Evolutionary conservation across 116 monocot genomes (phyloP).

Genomic region (Papilionanthe hybrid): DNA sequence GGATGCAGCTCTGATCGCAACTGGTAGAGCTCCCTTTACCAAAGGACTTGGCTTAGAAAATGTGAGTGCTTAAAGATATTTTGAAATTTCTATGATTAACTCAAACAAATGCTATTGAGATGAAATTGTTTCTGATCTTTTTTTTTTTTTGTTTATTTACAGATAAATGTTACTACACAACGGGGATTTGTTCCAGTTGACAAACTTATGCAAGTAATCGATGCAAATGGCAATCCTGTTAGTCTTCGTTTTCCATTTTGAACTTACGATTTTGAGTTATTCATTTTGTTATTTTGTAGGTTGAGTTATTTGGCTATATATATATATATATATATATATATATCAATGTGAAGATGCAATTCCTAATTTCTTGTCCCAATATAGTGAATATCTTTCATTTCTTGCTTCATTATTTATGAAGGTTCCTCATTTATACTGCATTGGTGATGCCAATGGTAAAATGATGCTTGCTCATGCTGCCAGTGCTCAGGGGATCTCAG

Average conservation of each 20-base stretch:
- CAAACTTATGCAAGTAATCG: slow-evolving; percentile 84
- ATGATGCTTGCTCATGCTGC: slow-evolving; percentile 99
- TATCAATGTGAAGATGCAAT: neutral
- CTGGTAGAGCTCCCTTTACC: slow-evolving; percentile 96
- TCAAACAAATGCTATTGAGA: neutral
- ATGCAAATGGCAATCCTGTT: slow-evolving; percentile 71
- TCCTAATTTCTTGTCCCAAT: neutral
- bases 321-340: neutral
- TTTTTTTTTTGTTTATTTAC: neutral
- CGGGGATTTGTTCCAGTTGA: slow-evolving; percentile 96
- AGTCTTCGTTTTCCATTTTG: slow-evolving; percentile 13
- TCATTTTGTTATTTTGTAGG: neutral
- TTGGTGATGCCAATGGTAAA: slow-evolving; percentile 98
- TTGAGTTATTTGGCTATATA: neutral
- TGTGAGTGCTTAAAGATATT: slow-evolving; percentile 23
- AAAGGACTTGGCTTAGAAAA: slow-evolving; percentile 97
- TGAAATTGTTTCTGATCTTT: neutral
- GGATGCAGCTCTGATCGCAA: slow-evolving; percentile 97
- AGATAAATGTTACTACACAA: slow-evolving; percentile 87
- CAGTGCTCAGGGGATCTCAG: slow-evolving; percentile 97
- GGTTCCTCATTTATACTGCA: slow-evolving; percentile 93
- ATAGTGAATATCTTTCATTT: neutral
- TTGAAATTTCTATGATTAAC: neutral
- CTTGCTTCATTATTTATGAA: slow-evolving; percentile 12
- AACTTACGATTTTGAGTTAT: slow-evolving; percentile 67